Evolutionary conservation across 495 filamentous ascomycete genomes (phyloP), one percentile per base, ranked within the genome.

Genomic region (Podospora anserina): DNA sequence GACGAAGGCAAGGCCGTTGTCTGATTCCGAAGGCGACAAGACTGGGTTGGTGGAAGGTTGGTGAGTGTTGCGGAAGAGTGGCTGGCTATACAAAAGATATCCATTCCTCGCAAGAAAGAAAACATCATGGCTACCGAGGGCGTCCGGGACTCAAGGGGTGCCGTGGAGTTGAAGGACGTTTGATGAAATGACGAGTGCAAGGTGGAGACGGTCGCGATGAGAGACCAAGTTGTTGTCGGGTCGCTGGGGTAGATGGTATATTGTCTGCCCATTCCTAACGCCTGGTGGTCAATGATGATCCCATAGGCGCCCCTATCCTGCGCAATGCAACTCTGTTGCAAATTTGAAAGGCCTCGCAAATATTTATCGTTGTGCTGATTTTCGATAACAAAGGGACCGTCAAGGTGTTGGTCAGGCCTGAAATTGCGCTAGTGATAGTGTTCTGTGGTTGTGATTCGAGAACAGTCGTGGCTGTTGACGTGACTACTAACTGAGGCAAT

Each of bases 91-190:
- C 5, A 57, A 15, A 13, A 20, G 60, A 26, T 15, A 53, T 59
- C 32, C 20, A 6, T 39, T 28, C n/a, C 30, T 64, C 44, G 55
- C 16, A 19, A 73, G 34, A 32, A 76, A 77, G 44, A 72, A 63
- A 19, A 78, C 72, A 54, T 75, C 61, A 3, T 56, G 64, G 57
- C 76, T 79, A 27, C 64, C 70, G 13, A 72, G 54, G 9, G 59
- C 54, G 19, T 72, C 65, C 15, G 63, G 28, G 0, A 75, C 64
- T 74, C 76, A 78, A 4, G 74, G 72, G 3, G 72, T 75, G 11
- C 65, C 66, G 30, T 79, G 69, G 20, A 79, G 69, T 34, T 75
- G 72, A 18, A 79, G 70, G 16, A 75, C 58, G 20, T 71, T 76
- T 4, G 71, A 72, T 28, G 75, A 66, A 2, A 79, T 66, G 26